Conservation (phyloP, 176 grass and related monocot species). For the Rhipidocladum racemiflorum region DNA sequence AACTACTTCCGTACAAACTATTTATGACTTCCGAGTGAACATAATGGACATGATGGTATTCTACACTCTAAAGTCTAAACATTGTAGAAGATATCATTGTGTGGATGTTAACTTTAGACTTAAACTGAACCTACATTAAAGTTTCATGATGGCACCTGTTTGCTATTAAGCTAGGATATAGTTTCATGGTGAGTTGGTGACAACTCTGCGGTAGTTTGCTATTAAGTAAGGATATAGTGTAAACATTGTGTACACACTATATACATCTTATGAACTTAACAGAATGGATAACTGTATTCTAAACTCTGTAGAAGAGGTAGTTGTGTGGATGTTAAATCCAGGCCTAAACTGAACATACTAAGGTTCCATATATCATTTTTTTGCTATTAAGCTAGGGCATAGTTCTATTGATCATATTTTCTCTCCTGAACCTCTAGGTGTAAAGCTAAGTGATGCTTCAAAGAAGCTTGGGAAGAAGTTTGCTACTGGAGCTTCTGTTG, state of each 20-base stretch:
- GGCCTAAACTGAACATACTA: not conserved
- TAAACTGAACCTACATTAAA: not conserved
- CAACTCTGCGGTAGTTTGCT: not conserved
- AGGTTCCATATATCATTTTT: not conserved
- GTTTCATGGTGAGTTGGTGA: not conserved
- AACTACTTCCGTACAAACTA: not conserved
- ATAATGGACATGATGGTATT: not conserved
- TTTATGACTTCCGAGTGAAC: not conserved
- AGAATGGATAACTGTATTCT: not conserved
- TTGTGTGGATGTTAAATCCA: not conserved
- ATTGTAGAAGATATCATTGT: not conserved
- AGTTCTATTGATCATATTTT: conserved; percentile 7
- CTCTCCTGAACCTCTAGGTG: conserved; percentile 44
- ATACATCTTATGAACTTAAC: not conserved
- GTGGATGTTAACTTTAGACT: not conserved
- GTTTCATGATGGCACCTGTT: not conserved
- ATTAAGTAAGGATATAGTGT: not conserved
- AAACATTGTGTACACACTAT: not conserved
- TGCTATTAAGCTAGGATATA: not conserved
- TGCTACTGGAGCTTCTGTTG: conserved; percentile 97
- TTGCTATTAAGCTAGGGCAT: not conserved
- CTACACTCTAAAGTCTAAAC: not conserved
- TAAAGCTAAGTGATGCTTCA: conserved; percentile 93
- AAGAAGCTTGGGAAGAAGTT: conserved; percentile 99
- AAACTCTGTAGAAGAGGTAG: not conserved